phyloP scores from a whole-genome alignment of 352 stramenopile species.

The Pythium guiyangense region DNA sequence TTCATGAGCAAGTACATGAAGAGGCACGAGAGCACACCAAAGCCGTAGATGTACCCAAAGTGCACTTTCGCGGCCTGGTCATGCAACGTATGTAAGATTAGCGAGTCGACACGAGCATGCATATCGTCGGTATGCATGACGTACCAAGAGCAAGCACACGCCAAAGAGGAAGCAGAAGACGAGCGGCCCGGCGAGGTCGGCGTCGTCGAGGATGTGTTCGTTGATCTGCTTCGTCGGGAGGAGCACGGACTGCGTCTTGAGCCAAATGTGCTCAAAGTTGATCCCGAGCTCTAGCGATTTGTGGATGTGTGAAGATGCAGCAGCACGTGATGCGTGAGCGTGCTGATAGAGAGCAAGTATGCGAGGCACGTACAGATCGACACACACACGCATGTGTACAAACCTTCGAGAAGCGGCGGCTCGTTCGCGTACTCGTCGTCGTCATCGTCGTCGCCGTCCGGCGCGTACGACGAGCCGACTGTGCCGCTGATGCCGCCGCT shows the following conservation, averaged over 20 bases:
- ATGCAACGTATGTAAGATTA: conserved; percentile 3
- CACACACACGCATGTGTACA: conserved; percentile 9
- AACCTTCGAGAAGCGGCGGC: conserved; percentile 92
- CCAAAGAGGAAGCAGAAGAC: conserved; percentile 94
- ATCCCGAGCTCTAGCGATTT: conserved; percentile 90
- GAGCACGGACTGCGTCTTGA: conserved; percentile 95
- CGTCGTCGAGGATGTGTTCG: conserved; percentile 87
- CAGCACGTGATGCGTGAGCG: too few relatives aligned
- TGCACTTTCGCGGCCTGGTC: conserved; percentile 89
- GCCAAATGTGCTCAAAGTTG: conserved; percentile 96
- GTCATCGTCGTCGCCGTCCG: conserved; percentile 63
- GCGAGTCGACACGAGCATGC: neutral
- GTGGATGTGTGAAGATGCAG: neutral
- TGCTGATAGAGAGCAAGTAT: neutral
- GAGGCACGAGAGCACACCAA: conserved; percentile 95
- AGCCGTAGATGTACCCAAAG: conserved; percentile 99
- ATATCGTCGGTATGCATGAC: conserved; percentile 1
- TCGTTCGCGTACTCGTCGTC: conserved; percentile 95
- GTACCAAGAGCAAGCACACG: conserved; percentile 91
- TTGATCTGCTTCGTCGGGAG: conserved; percentile 90
- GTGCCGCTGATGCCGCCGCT: conserved; percentile 17
- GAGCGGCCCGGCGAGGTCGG: conserved; percentile 93
- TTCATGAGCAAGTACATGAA: conserved; percentile 96
- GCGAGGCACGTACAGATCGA: neutral
- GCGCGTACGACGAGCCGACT: conserved; percentile 10